These are phyloP conservation scores for Austroboletus niveus DNA, from an alignment of 1,284 basidiomycete genomes.

Conservation along the genomic window DNA sequence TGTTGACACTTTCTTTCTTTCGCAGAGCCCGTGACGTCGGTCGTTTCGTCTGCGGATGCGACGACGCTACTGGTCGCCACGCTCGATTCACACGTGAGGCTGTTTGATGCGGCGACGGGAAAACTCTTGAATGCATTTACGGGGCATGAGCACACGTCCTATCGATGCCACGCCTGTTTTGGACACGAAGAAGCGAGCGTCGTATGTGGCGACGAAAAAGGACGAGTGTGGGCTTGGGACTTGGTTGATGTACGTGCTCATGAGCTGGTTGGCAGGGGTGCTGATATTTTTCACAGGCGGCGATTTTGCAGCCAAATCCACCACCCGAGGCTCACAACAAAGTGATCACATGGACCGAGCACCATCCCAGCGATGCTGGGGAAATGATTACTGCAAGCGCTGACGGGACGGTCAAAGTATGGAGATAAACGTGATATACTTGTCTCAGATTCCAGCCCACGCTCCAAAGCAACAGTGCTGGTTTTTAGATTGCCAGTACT, in stretches of 20 bases:
- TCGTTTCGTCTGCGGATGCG: conserved; percentile 72
- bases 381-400: conserved; percentile 88
- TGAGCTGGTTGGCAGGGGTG: background rate
- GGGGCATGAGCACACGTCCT: conserved; percentile 73
- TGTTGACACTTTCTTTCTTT: background rate
- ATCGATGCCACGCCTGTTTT: conserved; percentile 83
- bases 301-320: conserved; percentile 60
- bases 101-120: conserved; percentile 85
- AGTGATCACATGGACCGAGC: conserved; percentile 88
- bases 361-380: conserved; percentile 76
- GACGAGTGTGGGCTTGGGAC: conserved; percentile 90
- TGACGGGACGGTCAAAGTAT: conserved; percentile 83
- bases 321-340: conserved; percentile 77
- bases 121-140: conserved; percentile 83
- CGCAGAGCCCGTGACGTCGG: conserved; percentile 81
- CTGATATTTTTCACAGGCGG: conserved; percentile 49
- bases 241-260: conserved; percentile 71
- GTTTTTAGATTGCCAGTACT: too few species aligned
- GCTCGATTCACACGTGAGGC: conserved; percentile 80
- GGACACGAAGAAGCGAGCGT: conserved; percentile 81
- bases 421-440: conserved; percentile 47
- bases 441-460: background rate
- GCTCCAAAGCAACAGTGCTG: too few species aligned
- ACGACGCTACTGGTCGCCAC: conserved; percentile 80
- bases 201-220: conserved; percentile 87